phyloP scores from a whole-genome alignment of 2,329 filamentous ascomycete species.

The Cyclaneusma minus region DNA sequence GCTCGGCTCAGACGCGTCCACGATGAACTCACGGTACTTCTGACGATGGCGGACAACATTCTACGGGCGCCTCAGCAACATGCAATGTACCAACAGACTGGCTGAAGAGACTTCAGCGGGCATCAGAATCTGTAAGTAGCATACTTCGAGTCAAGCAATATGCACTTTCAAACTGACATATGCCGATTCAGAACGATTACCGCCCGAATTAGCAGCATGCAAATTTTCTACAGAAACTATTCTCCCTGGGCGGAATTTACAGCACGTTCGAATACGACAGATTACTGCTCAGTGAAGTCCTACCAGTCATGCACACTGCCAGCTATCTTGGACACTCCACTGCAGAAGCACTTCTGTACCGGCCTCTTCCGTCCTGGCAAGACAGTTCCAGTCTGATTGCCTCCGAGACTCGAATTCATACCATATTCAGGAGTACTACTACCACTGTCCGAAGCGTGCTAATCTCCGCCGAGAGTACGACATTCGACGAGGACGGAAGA shows the following conservation, averaged over 20 bases:
- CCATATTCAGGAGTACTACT: no score
- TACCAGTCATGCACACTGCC: constrained; percentile 15
- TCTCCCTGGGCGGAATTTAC: no score
- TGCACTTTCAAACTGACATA: neutral
- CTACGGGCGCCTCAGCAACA: constrained; percentile 12
- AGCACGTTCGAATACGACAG: no score
- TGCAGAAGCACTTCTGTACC: no score
- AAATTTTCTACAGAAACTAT: neutral
- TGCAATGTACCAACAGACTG: constrained; percentile 9
- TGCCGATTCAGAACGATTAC: neutral
- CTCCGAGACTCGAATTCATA: no score
- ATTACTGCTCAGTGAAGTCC: constrained; percentile 4
- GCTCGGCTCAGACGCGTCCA: constrained; percentile 11
- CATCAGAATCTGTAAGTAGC: neutral
- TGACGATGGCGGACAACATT: constrained; percentile 15
- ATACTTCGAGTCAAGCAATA: constrained; percentile 4
- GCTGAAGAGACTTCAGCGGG: constrained; percentile 10
- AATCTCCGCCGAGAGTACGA: no score
- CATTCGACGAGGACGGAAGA: no score
- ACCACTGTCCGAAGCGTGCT: no score
- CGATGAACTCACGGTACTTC: constrained; percentile 15
- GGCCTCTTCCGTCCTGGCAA: no score
- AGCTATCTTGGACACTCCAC: no score
- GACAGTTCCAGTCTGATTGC: no score
- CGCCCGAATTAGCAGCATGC: neutral